Base-by-base conservation (phyloP, 2,329 filamentous ascomycete genomes). In the Aspergillus awamori region DNA sequence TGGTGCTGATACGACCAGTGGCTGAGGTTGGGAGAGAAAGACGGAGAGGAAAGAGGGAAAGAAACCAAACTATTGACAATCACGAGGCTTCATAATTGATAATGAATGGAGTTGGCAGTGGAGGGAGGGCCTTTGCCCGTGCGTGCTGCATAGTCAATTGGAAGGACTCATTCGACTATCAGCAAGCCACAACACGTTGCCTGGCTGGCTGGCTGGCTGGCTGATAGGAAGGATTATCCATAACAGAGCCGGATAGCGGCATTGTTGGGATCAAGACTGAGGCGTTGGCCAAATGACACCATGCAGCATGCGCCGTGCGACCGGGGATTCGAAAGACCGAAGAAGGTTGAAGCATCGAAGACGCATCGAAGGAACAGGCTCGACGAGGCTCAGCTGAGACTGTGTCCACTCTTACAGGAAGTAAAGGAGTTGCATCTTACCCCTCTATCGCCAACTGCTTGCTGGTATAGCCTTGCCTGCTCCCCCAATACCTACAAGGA, bases 361-460 rank as follows among this genome's bases (percentile, higher is more conserved):
- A 70, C 64, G 71, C 70, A 72, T 71, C 68, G 69, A 73, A 73
- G 65, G 54, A 66, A 61, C 56, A 26, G 38, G 52, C 39, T 61
- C 57, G 39, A 54, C 53, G 66, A 62, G 64, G 66, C 66, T 64
- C 61, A 63, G 60, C 47, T 64, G 39, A 59, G 30, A 22, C 41
- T 22, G 33, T 13, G 36, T 26, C 33, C 33, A 36, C 33, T 15
- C 33, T 5, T 36, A 36, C 33, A 36, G 33, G 13, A 13, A 36
- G 2, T 15, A 36, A 15, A 36, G 33, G 11, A 36, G 33, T 36
- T 36, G 33, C 33, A 36, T 13, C 33, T 36, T 36, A 33, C 24
- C n/a, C 30, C 51, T 30, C 36, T 52, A 45, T 45, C 41, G 13
- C 6, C 20, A 24, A 22, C 41, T 7, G 24, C 41, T 45, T 22